phyloP scores from a whole-genome alignment of 768 basidiomycete species.

The Suillus discolor region DNA sequence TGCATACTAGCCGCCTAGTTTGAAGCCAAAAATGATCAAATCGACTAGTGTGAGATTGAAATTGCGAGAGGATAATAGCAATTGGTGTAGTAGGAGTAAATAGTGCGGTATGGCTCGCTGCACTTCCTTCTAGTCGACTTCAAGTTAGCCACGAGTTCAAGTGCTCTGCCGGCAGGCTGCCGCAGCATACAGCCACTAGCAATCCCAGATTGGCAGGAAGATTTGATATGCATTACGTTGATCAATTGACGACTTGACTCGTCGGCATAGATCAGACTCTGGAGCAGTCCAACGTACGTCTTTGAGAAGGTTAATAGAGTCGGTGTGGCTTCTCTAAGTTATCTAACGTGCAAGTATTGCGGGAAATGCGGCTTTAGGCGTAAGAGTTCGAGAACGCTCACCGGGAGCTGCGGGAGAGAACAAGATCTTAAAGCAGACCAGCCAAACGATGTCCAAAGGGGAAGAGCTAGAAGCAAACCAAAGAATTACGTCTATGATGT shows the following conservation, averaged over 20 bases:
- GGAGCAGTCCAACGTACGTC: too few species aligned
- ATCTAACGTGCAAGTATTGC: neutral
- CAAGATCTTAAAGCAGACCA: neutral
- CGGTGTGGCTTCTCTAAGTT: neutral
- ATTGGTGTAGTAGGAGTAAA: neutral
- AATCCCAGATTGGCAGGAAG: slow-evolving; percentile 1
- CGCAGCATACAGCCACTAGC: neutral
- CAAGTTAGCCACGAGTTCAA: neutral
- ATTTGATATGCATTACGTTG: neutral
- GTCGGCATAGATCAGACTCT: too few species aligned
- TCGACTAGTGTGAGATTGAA: neutral
- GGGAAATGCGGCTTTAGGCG: neutral
- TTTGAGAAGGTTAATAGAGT: neutral
- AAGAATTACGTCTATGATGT: neutral
- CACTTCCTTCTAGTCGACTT: neutral
- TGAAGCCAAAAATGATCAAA: neutral
- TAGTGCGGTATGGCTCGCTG: neutral
- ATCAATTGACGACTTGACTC: neutral
- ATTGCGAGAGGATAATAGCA: neutral
- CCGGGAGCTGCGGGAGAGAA: neutral
- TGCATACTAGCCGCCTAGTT: neutral
- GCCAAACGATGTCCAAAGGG: neutral
- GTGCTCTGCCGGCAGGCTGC: neutral
- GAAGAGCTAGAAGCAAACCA: neutral
- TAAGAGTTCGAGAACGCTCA: neutral